Percentiles rank a stretch among this genome's conserved stretches.
phyloP scores from a whole-genome alignment of 495 filamentous ascomycete species.

The Apiosordaria backusii region DNA sequence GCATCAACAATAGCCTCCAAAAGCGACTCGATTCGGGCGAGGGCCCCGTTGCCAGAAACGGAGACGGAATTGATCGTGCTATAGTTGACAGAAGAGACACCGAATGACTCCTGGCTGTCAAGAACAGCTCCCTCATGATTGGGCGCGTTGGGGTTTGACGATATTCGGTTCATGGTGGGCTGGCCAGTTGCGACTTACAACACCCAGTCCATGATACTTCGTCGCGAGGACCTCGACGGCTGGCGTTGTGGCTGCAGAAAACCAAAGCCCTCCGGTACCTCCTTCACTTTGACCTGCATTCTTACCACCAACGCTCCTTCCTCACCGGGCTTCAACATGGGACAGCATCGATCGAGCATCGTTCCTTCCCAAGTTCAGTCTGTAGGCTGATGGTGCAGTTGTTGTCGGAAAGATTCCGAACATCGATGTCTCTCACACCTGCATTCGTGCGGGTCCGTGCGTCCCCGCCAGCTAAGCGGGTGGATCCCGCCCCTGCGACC shows the following conservation, averaged over 20 bases:
- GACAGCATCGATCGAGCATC: background rate
- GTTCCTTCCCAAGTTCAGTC: background rate
- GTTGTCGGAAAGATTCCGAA: conserved; percentile 2
- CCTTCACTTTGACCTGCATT: background rate
- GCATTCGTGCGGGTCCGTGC: background rate
- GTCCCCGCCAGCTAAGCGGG: background rate
- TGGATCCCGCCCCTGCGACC: background rate
- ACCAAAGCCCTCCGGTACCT: background rate
- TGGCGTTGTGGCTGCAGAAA: background rate
- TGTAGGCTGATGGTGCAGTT: background rate
- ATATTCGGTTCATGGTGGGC: background rate
- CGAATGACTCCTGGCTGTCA: background rate
- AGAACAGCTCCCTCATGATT: background rate
- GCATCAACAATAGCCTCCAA: conserved; percentile 51
- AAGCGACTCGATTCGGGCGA: conserved; percentile 51
- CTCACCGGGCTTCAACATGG: background rate
- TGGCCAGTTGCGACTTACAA: background rate
- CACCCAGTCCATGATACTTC: background rate
- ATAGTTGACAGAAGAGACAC: background rate
- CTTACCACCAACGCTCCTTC: background rate
- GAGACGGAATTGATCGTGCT: conserved; percentile 6
- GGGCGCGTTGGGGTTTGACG: background rate
- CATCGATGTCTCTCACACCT: background rate
- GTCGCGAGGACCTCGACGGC: too few relatives aligned
- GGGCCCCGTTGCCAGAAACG: conserved; percentile 26